These are phyloP conservation scores for Diaporthe ilicicola DNA, from an alignment of 2,329 filamentous ascomycete species.

Conservation along the genomic window DNA sequence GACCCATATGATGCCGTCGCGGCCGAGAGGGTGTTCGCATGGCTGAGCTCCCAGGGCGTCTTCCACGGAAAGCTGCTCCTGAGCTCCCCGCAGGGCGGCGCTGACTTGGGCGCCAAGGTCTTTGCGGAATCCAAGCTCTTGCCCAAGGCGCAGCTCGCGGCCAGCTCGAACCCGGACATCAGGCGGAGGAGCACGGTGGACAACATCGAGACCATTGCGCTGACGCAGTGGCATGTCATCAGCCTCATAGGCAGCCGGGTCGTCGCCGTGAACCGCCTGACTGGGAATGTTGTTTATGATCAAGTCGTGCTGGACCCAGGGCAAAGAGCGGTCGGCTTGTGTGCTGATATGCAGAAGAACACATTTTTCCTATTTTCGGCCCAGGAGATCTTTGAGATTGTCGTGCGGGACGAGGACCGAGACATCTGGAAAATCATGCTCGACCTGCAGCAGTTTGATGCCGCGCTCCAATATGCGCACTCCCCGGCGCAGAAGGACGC, in stretches of 20 bases:
- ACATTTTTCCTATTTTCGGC: slow-evolving; percentile 97
- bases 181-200: slow-evolving; percentile 75
- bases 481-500: slow-evolving; percentile 85
- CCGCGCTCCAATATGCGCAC: slow-evolving; percentile 85
- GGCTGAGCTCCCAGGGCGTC: slow-evolving; percentile 87
- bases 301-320: slow-evolving; percentile 84
- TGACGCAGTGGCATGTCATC: slow-evolving; percentile 95
- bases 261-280: slow-evolving; percentile 86
- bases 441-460: slow-evolving; percentile 85
- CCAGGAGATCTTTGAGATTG: slow-evolving; percentile 92
- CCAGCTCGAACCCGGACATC: slow-evolving; percentile 70
- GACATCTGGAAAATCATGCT: slow-evolving; percentile 97
- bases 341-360: slow-evolving; percentile 91
- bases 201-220: slow-evolving; percentile 78
- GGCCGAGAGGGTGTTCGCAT: slow-evolving; percentile 82
- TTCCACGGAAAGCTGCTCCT: slow-evolving; percentile 84
- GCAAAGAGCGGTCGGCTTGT: slow-evolving; percentile 82
- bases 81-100: slow-evolving; percentile 56
- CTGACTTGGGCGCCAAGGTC: slow-evolving; percentile 76
- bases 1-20: slow-evolving; percentile 66
- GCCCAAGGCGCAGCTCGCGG: slow-evolving; percentile 72
- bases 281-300: slow-evolving; percentile 86
- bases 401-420: slow-evolving; percentile 87
- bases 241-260: slow-evolving; percentile 83
- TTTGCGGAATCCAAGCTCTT: slow-evolving; percentile 84